phyloP scores from a whole-genome alignment of 2,329 filamentous ascomycete genomes.

The Arthrobotrys iridis region DNA sequence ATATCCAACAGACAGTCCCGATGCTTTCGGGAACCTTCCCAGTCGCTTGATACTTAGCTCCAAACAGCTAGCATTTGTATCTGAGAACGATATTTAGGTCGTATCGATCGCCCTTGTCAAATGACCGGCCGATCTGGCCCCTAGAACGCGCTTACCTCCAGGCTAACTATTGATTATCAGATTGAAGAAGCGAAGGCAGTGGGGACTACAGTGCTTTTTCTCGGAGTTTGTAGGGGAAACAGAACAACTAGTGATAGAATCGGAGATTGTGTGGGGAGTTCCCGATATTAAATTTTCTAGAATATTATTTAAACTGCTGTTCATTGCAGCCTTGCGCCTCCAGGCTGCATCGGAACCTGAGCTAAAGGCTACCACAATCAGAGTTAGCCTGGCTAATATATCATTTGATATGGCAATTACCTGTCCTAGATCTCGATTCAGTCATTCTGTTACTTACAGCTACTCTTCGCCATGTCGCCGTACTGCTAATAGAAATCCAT shows the following conservation, averaged over 20 bases:
- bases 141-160: slow-evolving; percentile 15
- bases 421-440: no score
- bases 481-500: slow-evolving; percentile 12
- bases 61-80: slow-evolving; percentile 17
- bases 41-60: slow-evolving; percentile 30
- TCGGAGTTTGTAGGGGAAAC: slow-evolving; percentile 28
- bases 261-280: slow-evolving; percentile 20
- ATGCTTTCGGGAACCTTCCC: slow-evolving; percentile 30
- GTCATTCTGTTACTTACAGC: not conserved
- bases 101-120: slow-evolving; percentile 27
- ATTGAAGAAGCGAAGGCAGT: slow-evolving; percentile 9
- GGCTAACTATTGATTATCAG: slow-evolving; percentile 28
- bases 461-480: not conserved
- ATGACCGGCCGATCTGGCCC: slow-evolving; percentile 3
- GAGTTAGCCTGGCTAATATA: not conserved
- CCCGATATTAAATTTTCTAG: slow-evolving; percentile 22
- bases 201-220: slow-evolving; percentile 13
- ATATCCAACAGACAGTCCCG: slow-evolving; percentile 21
- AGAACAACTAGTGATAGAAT: slow-evolving; percentile 26
- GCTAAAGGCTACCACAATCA: not conserved
- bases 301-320: slow-evolving; percentile 25
- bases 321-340: slow-evolving; percentile 9
- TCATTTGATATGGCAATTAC: not conserved
- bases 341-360: not conserved
- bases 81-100: slow-evolving; percentile 21